Base-by-base conservation (phyloP, 2,329 filamentous ascomycete species). In the Hirsutella thompsonii region DNA sequence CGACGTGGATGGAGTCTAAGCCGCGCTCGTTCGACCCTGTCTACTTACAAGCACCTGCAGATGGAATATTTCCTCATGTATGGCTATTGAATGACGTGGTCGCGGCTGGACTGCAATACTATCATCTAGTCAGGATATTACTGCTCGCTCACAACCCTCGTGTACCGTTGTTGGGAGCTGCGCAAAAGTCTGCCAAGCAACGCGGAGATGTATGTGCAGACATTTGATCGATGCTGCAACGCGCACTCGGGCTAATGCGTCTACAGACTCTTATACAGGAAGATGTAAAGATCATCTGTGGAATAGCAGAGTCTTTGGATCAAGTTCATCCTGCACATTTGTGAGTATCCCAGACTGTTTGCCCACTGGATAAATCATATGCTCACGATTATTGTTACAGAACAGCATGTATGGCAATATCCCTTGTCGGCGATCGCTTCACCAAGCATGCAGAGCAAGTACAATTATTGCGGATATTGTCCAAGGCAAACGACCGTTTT, bases 351-450 rank as follows among this genome's bases (percentile, higher is more conserved):
- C n/a, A n/a, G n/a, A n/a, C n/a, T n/a, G n/a, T n/a, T n/a, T 26
- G 23, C 23, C 23, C 23, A 26, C 23, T 26, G 23, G 23, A 26
- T 26, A n/a, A n/a, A n/a, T n/a, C n/a, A n/a, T n/a, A n/a, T 30
- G 29, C 3, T 3, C n/a, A n/a, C 29, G 8, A 30, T 10, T 30
- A n/a, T 10, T 30, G 29, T 36, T 1, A 1, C 23, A 51, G 48
- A 42, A 43, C 44, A 8, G 50, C 53, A 9, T 51, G 47, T 18
- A 52, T 55, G 50, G 48, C 51, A 5, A 53, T 55, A 13, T 44
- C 48, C 0, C 37, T 52, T 34, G 52, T 52, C 5, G 62, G 62
- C 1, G 61, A 66, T 36, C 57, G 57, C n/a, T 43, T 48, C 26
- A 36, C 35, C n/a, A 5, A 29, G 23, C 21, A 18, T n/a, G 21